These are phyloP conservation scores for Trichoderma arundinaceum DNA, from an alignment of 2,329 filamentous ascomycete genomes.

Conservation along the genomic window DNA sequence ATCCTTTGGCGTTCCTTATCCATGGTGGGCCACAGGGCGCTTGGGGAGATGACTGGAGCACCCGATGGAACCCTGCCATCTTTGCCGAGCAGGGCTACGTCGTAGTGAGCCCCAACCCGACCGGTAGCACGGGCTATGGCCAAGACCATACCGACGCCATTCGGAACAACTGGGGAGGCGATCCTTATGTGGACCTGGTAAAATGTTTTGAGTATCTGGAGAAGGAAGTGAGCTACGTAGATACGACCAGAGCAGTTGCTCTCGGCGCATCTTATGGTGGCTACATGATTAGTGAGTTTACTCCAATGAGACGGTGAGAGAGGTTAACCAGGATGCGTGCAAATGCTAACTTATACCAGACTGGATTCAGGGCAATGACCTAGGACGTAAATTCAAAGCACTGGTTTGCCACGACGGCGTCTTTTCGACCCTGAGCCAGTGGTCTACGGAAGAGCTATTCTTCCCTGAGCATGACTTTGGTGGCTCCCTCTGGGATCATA, in stretches of 20 bases:
- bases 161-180: slow-evolving; percentile 79
- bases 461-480: slow-evolving; percentile 72
- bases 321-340: background rate
- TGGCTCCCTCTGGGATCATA: slow-evolving; percentile 65
- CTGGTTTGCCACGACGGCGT: slow-evolving; percentile 89
- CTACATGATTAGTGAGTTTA: slow-evolving; percentile 70
- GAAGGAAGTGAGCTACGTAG: slow-evolving; percentile 68
- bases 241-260: slow-evolving; percentile 72
- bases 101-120: slow-evolving; percentile 81
- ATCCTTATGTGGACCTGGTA: slow-evolving; percentile 82
- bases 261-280: slow-evolving; percentile 77
- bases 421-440: slow-evolving; percentile 72
- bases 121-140: slow-evolving; percentile 82
- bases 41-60: slow-evolving; percentile 78
- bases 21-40: slow-evolving; percentile 83
- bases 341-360: slow-evolving; percentile 52
- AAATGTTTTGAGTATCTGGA: slow-evolving; percentile 77
- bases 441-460: slow-evolving; percentile 71
- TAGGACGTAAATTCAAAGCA: slow-evolving; percentile 85
- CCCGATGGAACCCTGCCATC: slow-evolving; percentile 83
- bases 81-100: slow-evolving; percentile 90
- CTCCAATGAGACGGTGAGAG: too few relatives aligned
- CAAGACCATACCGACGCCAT: slow-evolving; percentile 80
- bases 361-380: slow-evolving; percentile 87
- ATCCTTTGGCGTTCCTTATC: slow-evolving; percentile 79